Conservation (phyloP, 2,329 filamentous ascomycete species). For the Colletotrichum abscissum region DNA sequence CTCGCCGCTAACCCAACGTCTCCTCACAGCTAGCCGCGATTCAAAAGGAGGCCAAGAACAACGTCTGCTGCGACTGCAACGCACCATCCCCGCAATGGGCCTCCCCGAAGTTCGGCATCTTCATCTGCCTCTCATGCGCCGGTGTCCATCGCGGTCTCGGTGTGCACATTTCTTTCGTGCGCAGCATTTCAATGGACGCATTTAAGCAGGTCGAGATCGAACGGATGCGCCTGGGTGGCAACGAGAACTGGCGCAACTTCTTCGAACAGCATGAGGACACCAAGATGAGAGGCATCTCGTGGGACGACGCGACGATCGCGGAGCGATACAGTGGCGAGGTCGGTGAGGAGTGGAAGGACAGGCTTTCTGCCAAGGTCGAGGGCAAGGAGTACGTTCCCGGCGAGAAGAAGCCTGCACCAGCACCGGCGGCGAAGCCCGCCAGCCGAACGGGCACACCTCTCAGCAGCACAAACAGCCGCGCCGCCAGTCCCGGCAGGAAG, state of each 20-base stretch:
- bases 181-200: conserved; percentile 97
- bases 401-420: conserved; percentile 63
- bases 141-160: conserved; percentile 94
- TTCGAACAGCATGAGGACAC: conserved; percentile 80
- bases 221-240: conserved; percentile 93
- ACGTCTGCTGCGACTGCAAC: conserved; percentile 92
- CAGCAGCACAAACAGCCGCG: conserved; percentile 51
- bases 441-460: conserved; percentile 55
- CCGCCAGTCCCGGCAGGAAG: conserved; percentile 58
- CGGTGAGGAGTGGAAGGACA: conserved; percentile 95
- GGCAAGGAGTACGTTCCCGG: conserved; percentile 85
- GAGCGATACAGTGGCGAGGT: conserved; percentile 91
- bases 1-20: conserved; percentile 26
- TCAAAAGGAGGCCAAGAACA: conserved; percentile 91
- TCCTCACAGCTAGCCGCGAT: conserved; percentile 81
- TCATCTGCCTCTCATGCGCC: conserved; percentile 97
- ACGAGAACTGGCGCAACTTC: conserved; percentile 87
- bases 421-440: conserved; percentile 44
- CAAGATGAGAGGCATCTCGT: conserved; percentile 74
- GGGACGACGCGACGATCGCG: conserved; percentile 89
- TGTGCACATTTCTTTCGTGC: conserved; percentile 98
- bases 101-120: conserved; percentile 95
- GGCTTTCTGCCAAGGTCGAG: conserved; percentile 88
- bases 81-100: conserved; percentile 99
- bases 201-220: conserved; percentile 95